Percentiles rank a stretch among this genome's conserved stretches.
Conservation (phyloP, 345 rosid species). For the Boechera stricta region DNA sequence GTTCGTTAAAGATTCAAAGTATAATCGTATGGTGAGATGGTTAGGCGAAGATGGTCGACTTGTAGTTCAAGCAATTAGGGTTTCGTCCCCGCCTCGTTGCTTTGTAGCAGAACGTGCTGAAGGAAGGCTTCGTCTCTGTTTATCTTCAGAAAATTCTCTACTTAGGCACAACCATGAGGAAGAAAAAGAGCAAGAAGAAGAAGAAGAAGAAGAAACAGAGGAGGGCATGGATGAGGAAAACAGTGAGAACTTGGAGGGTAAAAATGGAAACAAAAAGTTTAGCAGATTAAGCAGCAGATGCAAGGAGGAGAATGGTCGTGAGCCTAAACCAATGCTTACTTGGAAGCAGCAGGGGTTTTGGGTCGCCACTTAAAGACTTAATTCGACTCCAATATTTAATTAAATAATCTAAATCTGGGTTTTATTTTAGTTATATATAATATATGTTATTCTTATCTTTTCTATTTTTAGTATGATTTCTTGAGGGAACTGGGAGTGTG, state of each 20-base stretch:
- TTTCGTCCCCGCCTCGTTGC: conserved; percentile 30
- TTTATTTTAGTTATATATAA: not conserved
- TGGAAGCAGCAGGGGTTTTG: conserved; percentile 61
- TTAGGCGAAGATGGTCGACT: conserved; percentile 78
- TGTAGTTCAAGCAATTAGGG: conserved; percentile 60
- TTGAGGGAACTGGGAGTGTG: conserved; percentile 7
- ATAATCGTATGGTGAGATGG: conserved; percentile 51
- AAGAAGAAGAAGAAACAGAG: conserved; percentile 34
- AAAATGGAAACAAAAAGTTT: conserved; percentile 51
- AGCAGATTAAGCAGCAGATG: conserved; percentile 55
- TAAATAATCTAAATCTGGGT: conserved; percentile 6
- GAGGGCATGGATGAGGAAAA: conserved; percentile 45
- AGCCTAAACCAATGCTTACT: conserved; percentile 51
- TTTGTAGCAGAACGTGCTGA: conserved; percentile 72
- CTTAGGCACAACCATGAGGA: not conserved
- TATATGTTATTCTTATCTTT: not conserved
- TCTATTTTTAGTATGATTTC: conserved; percentile 18
- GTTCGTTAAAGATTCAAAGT: conserved; percentile 56
- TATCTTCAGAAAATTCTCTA: conserved; percentile 37
- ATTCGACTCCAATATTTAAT: not conserved
- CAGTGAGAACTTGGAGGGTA: conserved; percentile 43
- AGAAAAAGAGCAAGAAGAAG: conserved; percentile 19
- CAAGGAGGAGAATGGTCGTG: conserved; percentile 59
- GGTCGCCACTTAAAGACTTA: conserved; percentile 56
- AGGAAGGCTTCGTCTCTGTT: conserved; percentile 73